phyloP scores from a whole-genome alignment of 2,329 filamentous ascomycete genomes.

The Penicillium sp. region DNA sequence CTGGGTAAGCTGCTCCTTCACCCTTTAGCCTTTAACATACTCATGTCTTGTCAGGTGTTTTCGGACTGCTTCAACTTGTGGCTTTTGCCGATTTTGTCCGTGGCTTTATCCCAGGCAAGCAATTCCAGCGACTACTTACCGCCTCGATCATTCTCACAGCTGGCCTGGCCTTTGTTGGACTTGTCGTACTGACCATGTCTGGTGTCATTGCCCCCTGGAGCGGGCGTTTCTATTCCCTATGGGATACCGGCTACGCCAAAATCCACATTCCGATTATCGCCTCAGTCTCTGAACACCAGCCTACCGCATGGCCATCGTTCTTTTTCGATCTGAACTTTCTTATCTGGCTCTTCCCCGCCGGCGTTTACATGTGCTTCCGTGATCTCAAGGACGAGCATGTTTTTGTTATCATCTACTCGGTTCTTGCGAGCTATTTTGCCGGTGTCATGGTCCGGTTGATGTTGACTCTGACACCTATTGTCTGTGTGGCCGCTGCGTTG shows the following conservation, averaged over 20 bases:
- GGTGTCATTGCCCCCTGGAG: conserved; percentile 97
- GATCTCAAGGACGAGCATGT: conserved; percentile 94
- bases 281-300: conserved; percentile 99
- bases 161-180: conserved; percentile 70
- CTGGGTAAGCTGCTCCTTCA: conserved; percentile 65
- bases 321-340: conserved; percentile 99
- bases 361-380: conserved; percentile 98
- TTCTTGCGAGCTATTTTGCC: conserved; percentile 96
- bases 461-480: conserved; percentile 94
- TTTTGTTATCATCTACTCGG: conserved; percentile 95
- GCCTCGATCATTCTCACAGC: conserved; percentile 77
- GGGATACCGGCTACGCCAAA: conserved; percentile 98
- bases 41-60: conserved; percentile 68
- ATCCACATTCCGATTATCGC: conserved; percentile 99
- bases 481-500: conserved; percentile 91
- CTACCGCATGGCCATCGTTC: conserved; percentile 97
- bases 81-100: conserved; percentile 91
- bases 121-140: conserved; percentile 89
- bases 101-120: conserved; percentile 84
- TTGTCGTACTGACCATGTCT: conserved; percentile 81
- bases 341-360: conserved; percentile 98
- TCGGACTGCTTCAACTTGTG: conserved; percentile 91
- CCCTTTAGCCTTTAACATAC: conserved; percentile 24
- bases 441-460: conserved; percentile 99
- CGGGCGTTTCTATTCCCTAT: conserved; percentile 98